Evolutionary conservation across 164 flowering plant species (phyloP).

Genomic region (Malania oleifera): DNA sequence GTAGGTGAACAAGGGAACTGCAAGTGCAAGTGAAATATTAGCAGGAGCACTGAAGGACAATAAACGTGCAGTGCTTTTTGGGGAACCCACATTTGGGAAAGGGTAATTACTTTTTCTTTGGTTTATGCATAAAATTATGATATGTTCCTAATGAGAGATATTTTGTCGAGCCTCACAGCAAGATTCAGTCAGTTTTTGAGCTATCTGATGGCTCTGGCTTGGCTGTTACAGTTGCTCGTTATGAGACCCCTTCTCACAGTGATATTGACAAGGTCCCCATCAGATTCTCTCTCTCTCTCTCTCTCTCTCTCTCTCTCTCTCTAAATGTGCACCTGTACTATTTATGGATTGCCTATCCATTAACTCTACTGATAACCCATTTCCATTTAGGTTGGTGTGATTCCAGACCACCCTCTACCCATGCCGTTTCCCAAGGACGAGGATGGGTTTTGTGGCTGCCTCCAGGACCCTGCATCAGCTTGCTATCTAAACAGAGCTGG

Average conservation of each 20-base stretch:
- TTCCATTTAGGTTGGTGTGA: conserved; percentile 66
- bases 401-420: conserved; percentile 90
- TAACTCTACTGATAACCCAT: not conserved
- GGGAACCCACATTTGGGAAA: conserved; percentile 96
- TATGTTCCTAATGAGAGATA: conserved; percentile 3
- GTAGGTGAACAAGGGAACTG: conserved; percentile 97
- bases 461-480: conserved; percentile 64
- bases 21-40: conserved; percentile 97
- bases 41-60: conserved; percentile 98
- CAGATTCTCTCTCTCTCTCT: not conserved
- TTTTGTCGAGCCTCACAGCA: conserved; percentile 34
- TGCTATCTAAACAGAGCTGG: conserved; percentile 54
- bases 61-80: conserved; percentile 82
- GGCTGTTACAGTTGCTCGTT: conserved; percentile 97
- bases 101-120: conserved; percentile 46
- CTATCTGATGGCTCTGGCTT: conserved; percentile 97
- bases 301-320: not conserved
- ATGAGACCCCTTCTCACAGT: conserved; percentile 92
- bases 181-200: conserved; percentile 92
- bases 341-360: not conserved
- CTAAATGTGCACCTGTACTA: too few relatives aligned
- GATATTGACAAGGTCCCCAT: conserved; percentile 85
- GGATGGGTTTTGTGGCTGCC: conserved; percentile 75
- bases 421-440: conserved; percentile 77
- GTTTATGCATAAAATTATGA: not conserved